Base-by-base conservation (phyloP, 345 rosid species). In the Triadica sebifera region DNA sequence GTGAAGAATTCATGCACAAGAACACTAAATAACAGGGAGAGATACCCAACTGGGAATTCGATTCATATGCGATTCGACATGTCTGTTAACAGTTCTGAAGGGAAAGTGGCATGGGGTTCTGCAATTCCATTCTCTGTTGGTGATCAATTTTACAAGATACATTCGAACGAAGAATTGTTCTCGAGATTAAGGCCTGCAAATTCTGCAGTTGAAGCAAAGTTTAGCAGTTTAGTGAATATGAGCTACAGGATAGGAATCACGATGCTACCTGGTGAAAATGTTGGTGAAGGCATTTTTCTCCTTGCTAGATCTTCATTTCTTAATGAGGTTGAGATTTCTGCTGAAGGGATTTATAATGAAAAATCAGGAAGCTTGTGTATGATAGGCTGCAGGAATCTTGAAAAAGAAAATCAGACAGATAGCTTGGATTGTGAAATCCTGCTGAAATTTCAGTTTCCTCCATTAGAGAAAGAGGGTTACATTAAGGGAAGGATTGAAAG, bases 401-500 rank as follows among this genome's bases (percentile, higher is more conserved):
- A 6, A 6, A 20, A 11, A 8, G 19, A 56, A 1, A 45, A 59
- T 39, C 46, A 62, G 45, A 62, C 46, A 37, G 74, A 47, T 12
- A 11, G 16, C 50, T 38, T 19, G 7, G 75, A 72, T 15, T 72
- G 75, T 60, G 68, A 45, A 47, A 72, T 72, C 24, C 55, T 61
- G 29, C 56, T 72, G 41, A 59, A 72, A 17, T 59, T 72, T 29
- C 75, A 72, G 56, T 72, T 60, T 50, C 55, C 49, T 60, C 67
- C 75, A 15, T 25, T 20, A 5, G 52, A 16, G 9, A n/a, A 59
- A 24, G 45, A 12, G 24, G 51, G 50, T 45, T 17, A 39, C 74
- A 57, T 60, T 16, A 61, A 60, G 25, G 75, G 75, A 60, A 72
- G 57, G 29, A 60, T 72, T 4, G 46, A 58, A 50, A 73, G 76